Evolutionary conservation across 73 alveolate genomes (phyloP).

Genomic region (Symbiodinium natans): DNA sequence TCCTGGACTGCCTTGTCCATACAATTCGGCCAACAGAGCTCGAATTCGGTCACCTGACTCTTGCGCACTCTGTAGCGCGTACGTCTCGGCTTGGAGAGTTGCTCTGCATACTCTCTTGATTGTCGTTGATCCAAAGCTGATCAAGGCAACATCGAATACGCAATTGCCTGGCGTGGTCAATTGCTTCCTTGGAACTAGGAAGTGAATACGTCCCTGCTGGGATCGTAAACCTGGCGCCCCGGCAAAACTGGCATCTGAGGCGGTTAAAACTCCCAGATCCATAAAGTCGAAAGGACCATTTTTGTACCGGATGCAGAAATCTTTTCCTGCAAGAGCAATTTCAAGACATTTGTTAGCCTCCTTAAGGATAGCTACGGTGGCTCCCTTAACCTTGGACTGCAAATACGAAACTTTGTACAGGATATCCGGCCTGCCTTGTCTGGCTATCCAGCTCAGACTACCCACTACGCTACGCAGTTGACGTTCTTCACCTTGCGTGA

Average conservation of each 20-base stretch:
- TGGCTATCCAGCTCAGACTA: neutral
- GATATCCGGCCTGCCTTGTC: neutral
- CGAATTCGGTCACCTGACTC: neutral
- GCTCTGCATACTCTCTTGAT: constrained; percentile 33
- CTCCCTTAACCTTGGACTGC: neutral
- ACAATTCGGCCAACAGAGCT: neutral
- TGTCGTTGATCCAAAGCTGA: neutral
- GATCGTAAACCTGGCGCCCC: neutral
- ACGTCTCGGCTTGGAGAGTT: constrained; percentile 22
- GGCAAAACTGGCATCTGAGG: too few relatives aligned
- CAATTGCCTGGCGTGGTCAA: too few relatives aligned
- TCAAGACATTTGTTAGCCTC: neutral
- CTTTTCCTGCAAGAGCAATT: neutral
- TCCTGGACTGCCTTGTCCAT: neutral
- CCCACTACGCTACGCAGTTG: neutral
- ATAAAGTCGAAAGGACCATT: neutral
- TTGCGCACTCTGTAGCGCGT: neutral
- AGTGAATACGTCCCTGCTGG: constrained; percentile 14
- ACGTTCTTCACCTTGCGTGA: neutral
- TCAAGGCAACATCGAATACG: neutral
- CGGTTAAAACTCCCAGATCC: too few relatives aligned
- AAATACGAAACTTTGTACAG: neutral
- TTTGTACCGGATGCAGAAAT: neutral
- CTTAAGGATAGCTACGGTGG: neutral
- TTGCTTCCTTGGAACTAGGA: neutral